These are phyloP conservation scores for Penicillium sp. DNA, from an alignment of 2,329 filamentous ascomycete genomes.

Conservation along the genomic window DNA sequence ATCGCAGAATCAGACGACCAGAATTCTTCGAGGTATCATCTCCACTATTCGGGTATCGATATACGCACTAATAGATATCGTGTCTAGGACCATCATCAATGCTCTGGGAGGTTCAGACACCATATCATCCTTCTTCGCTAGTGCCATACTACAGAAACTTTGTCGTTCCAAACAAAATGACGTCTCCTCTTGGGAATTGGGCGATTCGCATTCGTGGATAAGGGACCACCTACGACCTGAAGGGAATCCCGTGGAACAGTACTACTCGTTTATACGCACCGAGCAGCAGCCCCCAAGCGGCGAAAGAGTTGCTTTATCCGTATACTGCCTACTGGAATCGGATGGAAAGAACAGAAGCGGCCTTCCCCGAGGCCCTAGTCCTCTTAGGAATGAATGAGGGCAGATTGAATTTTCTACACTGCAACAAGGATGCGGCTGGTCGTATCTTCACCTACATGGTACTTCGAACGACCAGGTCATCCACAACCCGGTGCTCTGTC, in stretches of 20 bases:
- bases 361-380: conserved; percentile 11
- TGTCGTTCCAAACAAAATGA: conserved; percentile 3
- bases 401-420: conserved; percentile 20
- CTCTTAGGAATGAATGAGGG: conserved; percentile 8
- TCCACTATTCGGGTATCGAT: not conserved
- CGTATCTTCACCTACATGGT: conserved; percentile 19
- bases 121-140: conserved; percentile 27
- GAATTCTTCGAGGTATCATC: conserved; percentile 8
- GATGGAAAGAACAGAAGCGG: not conserved
- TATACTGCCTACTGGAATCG: conserved; percentile 18
- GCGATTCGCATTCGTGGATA: conserved; percentile 4
- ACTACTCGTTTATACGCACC: conserved; percentile 13
- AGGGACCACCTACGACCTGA: not conserved
- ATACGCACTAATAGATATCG: conserved; percentile 2
- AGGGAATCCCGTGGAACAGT: conserved; percentile 12
- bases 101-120: conserved; percentile 18
- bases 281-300: not conserved
- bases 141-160: conserved; percentile 25
- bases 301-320: not conserved
- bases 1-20: not conserved
- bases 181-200: conserved; percentile 15
- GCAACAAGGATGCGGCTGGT: not conserved
- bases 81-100: not conserved
- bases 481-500: not conserved
- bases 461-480: not conserved